phyloP scores from a whole-genome alignment of 495 filamentous ascomycete genomes.

The Sordaria brevicollis region DNA sequence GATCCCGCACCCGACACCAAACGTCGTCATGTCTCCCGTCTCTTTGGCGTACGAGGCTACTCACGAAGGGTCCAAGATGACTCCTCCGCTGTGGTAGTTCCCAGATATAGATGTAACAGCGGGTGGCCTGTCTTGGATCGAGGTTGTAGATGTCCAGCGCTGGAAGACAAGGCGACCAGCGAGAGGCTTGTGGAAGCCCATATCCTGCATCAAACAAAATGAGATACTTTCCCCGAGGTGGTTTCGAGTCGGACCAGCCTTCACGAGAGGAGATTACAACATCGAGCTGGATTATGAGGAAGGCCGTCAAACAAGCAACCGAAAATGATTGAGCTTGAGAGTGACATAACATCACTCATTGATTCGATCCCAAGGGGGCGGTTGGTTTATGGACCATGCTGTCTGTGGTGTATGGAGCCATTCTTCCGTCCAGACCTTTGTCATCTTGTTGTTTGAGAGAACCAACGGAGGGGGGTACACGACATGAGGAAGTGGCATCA shows the following conservation, averaged over 20 bases:
- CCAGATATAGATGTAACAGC: neutral
- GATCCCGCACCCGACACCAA: neutral
- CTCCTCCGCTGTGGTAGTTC: neutral
- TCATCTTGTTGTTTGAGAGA: neutral
- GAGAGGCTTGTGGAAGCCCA: neutral
- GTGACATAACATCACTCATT: neutral
- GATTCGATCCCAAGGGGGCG: neutral
- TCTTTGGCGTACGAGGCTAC: neutral
- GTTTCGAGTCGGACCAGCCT: neutral
- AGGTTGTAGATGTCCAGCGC: neutral
- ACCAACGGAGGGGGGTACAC: neutral
- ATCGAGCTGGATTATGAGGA: neutral
- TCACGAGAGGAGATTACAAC: neutral
- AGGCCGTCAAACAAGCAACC: neutral
- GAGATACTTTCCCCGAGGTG: neutral
- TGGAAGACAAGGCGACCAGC: neutral
- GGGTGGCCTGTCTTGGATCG: neutral
- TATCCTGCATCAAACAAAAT: neutral
- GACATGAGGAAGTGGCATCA: neutral
- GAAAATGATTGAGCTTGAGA: neutral
- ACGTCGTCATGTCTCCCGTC: neutral
- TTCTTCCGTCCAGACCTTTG: neutral
- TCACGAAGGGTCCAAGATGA: neutral
- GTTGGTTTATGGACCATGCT: neutral
- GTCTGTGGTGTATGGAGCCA: neutral